A percentile compares a stretch with the other conserved stretches of the same genome.
Conservation (phyloP, 345 rosid species). For the Garcia nutans region DNA sequence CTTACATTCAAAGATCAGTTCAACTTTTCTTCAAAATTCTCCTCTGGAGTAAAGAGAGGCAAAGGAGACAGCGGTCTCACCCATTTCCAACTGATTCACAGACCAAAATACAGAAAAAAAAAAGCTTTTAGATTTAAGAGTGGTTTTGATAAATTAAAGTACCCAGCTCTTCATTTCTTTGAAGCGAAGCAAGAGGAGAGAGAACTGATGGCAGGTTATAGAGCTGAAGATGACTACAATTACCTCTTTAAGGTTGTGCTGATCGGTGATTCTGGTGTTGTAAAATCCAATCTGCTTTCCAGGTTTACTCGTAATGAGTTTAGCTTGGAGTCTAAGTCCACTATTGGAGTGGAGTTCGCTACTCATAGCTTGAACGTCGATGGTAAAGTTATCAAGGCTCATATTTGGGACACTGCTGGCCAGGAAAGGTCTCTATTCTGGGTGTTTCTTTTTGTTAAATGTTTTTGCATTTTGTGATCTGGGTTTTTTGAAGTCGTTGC, state of each 20-base stretch:
- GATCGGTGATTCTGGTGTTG: constrained; percentile 35
- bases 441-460: not conserved
- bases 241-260: constrained; percentile 39
- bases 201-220: constrained; percentile 35
- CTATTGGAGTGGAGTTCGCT: constrained; percentile 94
- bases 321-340: constrained; percentile 89
- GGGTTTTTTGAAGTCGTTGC: not conserved
- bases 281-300: constrained; percentile 71
- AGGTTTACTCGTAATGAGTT: constrained; percentile 93
- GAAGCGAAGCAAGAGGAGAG: not conserved
- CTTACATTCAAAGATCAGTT: too few relatives aligned
- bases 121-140: too few relatives aligned
- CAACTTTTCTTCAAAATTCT: too few relatives aligned
- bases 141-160: too few relatives aligned
- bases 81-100: too few relatives aligned
- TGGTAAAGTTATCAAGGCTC: constrained; percentile 84
- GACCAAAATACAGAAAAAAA: too few relatives aligned
- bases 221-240: constrained; percentile 42
- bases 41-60: too few relatives aligned
- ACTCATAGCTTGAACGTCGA: constrained; percentile 89
- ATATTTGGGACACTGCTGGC: constrained; percentile 99
- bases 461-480: constrained; percentile 19
- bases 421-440: constrained; percentile 63
- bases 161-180: not conserved
- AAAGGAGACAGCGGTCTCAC: too few relatives aligned